Conservation (phyloP, 805 yeast genomes). For the Komagataella kurtzmanii region DNA sequence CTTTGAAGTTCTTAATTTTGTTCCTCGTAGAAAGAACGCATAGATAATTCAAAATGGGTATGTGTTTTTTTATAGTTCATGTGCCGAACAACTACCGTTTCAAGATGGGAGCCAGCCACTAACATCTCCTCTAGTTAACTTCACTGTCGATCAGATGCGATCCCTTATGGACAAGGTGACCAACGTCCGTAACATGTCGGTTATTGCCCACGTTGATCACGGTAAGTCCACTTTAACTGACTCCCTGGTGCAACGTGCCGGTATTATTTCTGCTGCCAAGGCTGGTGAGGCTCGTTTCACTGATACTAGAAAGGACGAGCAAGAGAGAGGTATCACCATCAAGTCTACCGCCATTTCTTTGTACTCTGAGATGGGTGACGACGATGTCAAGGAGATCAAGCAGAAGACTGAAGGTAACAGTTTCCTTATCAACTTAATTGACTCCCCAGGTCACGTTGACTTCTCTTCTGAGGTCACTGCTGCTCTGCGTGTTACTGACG, state of each 20-base stretch:
- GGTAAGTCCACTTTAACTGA: constrained; percentile 99
- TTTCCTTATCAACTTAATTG: constrained; percentile 95
- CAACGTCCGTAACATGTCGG: constrained; percentile 99
- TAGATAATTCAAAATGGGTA: constrained; percentile 3
- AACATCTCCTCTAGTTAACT: constrained; percentile 23
- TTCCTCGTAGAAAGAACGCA: neutral
- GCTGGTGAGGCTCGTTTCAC: constrained; percentile 99
- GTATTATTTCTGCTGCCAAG: constrained; percentile 98
- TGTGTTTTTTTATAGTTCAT: neutral
- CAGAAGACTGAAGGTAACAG: constrained; percentile 89
- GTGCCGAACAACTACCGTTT: neutral
- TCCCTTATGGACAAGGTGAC: constrained; percentile 98
- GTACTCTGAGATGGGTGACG: constrained; percentile 78
- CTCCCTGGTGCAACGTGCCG: constrained; percentile 97
- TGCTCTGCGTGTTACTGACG: constrained; percentile 98
- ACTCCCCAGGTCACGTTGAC: constrained; percentile 99
- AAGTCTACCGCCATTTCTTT: constrained; percentile 98
- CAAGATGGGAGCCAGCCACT: neutral
- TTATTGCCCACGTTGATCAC: constrained; percentile 99
- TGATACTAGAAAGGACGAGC: constrained; percentile 99
- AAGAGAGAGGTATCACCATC: constrained; percentile 99
- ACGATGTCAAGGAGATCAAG: constrained; percentile 77
- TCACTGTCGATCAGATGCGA: constrained; percentile 88
- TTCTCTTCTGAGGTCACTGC: constrained; percentile 99
- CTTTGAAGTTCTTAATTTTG: neutral